These are phyloP conservation scores for Fusarium robinianum DNA, from an alignment of 2,329 filamentous ascomycete genomes.

Conservation along the genomic window DNA sequence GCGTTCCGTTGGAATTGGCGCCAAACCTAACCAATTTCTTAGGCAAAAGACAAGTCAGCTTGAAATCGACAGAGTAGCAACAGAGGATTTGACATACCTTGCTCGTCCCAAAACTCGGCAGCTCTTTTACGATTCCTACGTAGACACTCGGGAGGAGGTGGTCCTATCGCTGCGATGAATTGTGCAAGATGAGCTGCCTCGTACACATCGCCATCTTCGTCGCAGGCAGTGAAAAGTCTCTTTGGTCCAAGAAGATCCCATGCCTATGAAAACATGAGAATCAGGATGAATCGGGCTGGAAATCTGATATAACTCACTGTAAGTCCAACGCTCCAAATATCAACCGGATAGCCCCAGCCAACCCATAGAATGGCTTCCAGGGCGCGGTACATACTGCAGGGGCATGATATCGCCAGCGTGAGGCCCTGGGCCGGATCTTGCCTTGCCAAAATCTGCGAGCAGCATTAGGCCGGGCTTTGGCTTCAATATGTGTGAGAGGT, in stretches of 20 bases:
- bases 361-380: constrained; percentile 32
- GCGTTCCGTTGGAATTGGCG: constrained; percentile 26
- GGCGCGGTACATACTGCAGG: constrained; percentile 30
- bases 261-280: constrained; percentile 16
- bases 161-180: constrained; percentile 32
- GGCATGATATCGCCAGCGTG: constrained; percentile 40
- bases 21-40: constrained; percentile 31
- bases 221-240: constrained; percentile 25
- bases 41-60: neutral
- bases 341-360: constrained; percentile 33
- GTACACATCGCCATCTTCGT: constrained; percentile 28
- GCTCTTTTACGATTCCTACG: constrained; percentile 16
- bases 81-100: constrained; percentile 20
- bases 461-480: constrained; percentile 34
- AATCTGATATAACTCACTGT: constrained; percentile 14
- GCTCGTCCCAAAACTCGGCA: constrained; percentile 31
- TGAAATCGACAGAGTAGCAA: too few relatives aligned
- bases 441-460: constrained; percentile 38
- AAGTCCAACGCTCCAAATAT: constrained; percentile 39
- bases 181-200: constrained; percentile 32
- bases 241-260: constrained; percentile 33
- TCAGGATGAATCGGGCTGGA: too few relatives aligned
- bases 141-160: constrained; percentile 27
- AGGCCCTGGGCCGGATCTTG: constrained; percentile 31
- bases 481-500: constrained; percentile 32